Conservation (phyloP, 345 rosid genomes). For the Schrenkiella parvula region DNA sequence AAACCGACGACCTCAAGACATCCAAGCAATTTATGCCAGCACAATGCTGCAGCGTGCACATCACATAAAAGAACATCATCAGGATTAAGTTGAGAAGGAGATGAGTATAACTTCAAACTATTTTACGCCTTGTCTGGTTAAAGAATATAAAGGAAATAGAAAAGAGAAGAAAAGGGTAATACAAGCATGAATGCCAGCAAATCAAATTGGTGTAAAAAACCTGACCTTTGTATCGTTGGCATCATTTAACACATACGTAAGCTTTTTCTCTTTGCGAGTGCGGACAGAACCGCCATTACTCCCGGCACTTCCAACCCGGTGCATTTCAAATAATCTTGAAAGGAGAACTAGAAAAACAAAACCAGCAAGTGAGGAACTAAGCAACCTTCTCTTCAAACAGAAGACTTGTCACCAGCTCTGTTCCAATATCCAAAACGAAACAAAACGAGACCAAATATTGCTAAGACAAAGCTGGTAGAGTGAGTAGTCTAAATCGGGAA, state of each 20-base stretch:
- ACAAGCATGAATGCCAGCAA: background rate
- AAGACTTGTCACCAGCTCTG: background rate
- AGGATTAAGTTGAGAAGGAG: slow-evolving; percentile 3
- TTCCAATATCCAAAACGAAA: slow-evolving; percentile 3
- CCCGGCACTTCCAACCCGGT: slow-evolving; percentile 99
- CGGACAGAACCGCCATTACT: slow-evolving; percentile 81
- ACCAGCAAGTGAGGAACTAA: background rate
- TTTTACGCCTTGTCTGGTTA: background rate
- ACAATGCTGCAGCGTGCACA: slow-evolving; percentile 72
- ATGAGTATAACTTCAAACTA: background rate
- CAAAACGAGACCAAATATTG: background rate
- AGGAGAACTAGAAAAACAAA: background rate
- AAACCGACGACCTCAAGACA: slow-evolving; percentile 52
- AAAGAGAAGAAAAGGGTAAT: background rate
- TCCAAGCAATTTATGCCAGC: slow-evolving; percentile 93
- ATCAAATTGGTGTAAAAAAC: background rate
- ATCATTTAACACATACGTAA: slow-evolving; percentile 84
- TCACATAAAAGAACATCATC: slow-evolving; percentile 25
- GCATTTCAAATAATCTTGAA: slow-evolving; percentile 64
- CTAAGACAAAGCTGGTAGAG: background rate
- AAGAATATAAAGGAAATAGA: background rate
- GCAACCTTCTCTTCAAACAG: background rate
- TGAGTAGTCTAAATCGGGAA: background rate
- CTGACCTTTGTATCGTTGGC: slow-evolving; percentile 72
- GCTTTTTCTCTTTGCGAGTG: slow-evolving; percentile 91